A percentile compares a stretch with the other conserved stretches of the same genome.
Conservation (phyloP, 805 yeast species). For the Yarrowia porcina region DNA sequence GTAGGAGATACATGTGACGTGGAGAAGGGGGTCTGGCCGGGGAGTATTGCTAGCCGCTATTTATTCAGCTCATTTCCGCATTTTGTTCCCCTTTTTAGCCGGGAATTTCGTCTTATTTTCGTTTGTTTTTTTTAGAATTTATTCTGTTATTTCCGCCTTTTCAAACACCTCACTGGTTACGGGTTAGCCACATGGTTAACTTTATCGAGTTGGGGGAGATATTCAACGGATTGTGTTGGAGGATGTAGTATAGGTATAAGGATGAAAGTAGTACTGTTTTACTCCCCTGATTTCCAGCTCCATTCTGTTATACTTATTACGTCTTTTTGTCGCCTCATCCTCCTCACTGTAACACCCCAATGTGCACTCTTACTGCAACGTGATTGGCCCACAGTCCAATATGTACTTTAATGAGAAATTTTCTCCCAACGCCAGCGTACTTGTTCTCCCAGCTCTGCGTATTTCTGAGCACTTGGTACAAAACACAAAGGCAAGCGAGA, state of each 20-base stretch:
- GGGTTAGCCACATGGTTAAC: conserved; percentile 5
- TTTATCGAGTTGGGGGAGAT: not conserved
- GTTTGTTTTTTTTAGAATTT: not conserved
- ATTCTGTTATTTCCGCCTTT: not conserved
- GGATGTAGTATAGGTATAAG: too few relatives aligned
- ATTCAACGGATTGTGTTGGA: too few relatives aligned
- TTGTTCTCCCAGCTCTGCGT: not conserved
- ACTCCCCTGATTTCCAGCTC: not conserved
- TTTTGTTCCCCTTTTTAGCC: too few relatives aligned
- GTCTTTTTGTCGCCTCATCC: not conserved
- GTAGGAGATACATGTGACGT: not conserved
- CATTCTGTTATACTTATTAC: not conserved
- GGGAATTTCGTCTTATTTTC: not conserved
- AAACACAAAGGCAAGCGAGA: not conserved
- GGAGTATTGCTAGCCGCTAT: too few relatives aligned
- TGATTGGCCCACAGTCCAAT: not conserved
- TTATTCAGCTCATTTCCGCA: too few relatives aligned
- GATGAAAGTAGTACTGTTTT: not conserved
- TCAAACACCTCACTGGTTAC: conserved; percentile 9
- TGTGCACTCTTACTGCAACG: not conserved
- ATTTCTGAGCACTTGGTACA: too few relatives aligned
- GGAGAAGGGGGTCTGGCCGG: not conserved
- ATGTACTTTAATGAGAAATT: conserved; percentile 12
- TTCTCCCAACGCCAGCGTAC: not conserved
- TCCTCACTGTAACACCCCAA: not conserved